Conservation (phyloP, 495 filamentous ascomycete species). For the Usnea hakonensis region DNA sequence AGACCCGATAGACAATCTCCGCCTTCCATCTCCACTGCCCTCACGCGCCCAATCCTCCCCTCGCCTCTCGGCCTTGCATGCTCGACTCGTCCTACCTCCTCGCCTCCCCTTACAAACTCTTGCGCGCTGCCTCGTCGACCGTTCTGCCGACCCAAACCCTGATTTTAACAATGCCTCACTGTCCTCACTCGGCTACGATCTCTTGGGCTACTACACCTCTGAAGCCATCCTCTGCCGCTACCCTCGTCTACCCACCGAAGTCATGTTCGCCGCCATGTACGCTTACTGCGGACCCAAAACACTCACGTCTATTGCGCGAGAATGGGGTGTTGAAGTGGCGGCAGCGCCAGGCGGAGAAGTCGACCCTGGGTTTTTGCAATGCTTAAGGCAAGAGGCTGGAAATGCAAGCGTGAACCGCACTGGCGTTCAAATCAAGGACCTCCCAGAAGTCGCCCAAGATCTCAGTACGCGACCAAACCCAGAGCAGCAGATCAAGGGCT, state of each 20-base stretch:
- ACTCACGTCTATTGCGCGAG: conserved; percentile 58
- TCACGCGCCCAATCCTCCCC: conserved; percentile 64
- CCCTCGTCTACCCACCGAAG: conserved; percentile 76
- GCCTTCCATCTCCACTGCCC: conserved; percentile 58
- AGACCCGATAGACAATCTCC: conserved; percentile 4
- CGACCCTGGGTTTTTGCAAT: conserved; percentile 88
- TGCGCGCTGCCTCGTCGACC: conserved; percentile 76
- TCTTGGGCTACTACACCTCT: conserved; percentile 77
- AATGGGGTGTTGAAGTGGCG: conserved; percentile 87
- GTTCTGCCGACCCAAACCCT: conserved; percentile 66
- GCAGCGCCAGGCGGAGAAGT: conserved; percentile 81
- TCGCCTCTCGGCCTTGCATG: conserved; percentile 89
- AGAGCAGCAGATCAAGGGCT: conserved; percentile 34
- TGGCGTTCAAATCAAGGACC: conserved; percentile 31
- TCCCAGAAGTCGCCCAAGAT: conserved; percentile 31
- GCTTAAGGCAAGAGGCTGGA: conserved; percentile 53
- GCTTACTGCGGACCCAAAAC: conserved; percentile 70
- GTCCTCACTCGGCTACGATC: conserved; percentile 67
- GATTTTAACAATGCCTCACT: conserved; percentile 78
- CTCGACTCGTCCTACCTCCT: conserved; percentile 74
- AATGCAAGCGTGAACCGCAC: conserved; percentile 33
- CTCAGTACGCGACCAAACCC: conserved; percentile 22
- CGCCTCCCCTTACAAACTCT: conserved; percentile 80
- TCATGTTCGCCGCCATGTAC: conserved; percentile 74
- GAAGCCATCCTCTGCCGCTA: conserved; percentile 82